These are phyloP conservation scores for Lotus japonicus DNA, from an alignment of 306 rosid genomes.

Conservation along the genomic window DNA sequence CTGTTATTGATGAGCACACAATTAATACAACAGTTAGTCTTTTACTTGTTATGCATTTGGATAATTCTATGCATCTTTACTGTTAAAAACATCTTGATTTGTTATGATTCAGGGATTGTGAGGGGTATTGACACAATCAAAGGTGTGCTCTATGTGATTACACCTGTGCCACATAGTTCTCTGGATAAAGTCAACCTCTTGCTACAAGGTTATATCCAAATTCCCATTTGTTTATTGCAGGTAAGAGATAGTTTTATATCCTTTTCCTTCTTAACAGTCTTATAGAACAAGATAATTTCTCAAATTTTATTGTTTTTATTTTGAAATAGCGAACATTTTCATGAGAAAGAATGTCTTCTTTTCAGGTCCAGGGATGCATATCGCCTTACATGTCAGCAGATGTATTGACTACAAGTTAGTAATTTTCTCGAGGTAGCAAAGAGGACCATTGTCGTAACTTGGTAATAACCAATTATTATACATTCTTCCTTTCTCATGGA, in stretches of 20 bases:
- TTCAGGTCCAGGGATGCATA: constrained; percentile 71
- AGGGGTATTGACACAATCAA: constrained; percentile 72
- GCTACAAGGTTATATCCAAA: constrained; percentile 73
- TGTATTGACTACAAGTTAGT: constrained; percentile 42
- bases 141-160: constrained; percentile 69
- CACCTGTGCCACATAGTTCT: constrained; percentile 74
- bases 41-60: not conserved
- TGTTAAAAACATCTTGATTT: constrained; percentile 13
- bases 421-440: not conserved
- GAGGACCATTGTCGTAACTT: not conserved
- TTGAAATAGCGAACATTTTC: too few species aligned
- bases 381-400: constrained; percentile 67
- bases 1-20: not conserved
- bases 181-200: constrained; percentile 73
- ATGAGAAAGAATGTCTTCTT: not conserved
- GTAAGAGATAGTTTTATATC: constrained; percentile 31
- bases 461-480: not conserved
- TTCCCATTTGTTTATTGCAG: constrained; percentile 81
- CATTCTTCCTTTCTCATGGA: not conserved
- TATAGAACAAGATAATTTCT: not conserved
- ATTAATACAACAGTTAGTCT: not conserved
- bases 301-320: not conserved
- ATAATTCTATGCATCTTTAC: constrained; percentile 4
- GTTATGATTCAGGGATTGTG: constrained; percentile 67
- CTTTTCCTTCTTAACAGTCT: constrained; percentile 9